Evolutionary conservation across 768 basidiomycete genomes (phyloP), one percentile per base, ranked within the genome.

Genomic region (Mycena maculata): DNA sequence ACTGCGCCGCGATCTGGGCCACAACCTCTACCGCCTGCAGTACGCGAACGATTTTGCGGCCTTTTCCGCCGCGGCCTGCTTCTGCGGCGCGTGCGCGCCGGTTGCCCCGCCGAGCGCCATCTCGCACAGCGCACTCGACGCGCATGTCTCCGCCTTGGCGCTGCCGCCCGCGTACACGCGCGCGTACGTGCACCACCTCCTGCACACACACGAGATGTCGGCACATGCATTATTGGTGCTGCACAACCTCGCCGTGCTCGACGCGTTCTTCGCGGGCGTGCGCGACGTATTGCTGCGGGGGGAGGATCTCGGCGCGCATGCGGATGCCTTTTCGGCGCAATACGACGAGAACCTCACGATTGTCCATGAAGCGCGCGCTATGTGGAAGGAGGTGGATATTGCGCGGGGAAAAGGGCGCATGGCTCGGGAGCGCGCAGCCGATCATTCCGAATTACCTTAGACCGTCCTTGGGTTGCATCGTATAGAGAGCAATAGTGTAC

Each of bases 151-250:
- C 25, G 22, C 64, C 69, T 53, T 48, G 4, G 48, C 13, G 25
- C 33, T 31, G 42, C 22, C 52, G 27, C 78, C 80, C 1, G 77
- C 82, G 2, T 81, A 79, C 68, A 81, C 83, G 6, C 83, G 85
- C 16, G 91, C 92, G 3, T 96, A 96, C 70, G 55, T 94, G 31
- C 93, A 96, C 74, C 94, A 96, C 71, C 86, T 96, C 16, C 80
- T 95, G 38, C 90, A 91, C 56, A 94, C 94, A 8, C 95, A 96
- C 76, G 95, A 96, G 76, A 95, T 96, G 94, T 88, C 90, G 0
- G 90, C 93, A 1, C 93, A 96, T 70, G 74, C 92, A 5, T 76
- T 95, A 25, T 85, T 96, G 20, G 84, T 83, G 13, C 82, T 89
- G 78, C 95, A 96, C 76, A 96, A 96, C 70, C 81, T 94, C 30